Percentiles rank a stretch among this genome's conserved stretches.
These are phyloP conservation scores for Xerocomus potaroensis DNA, from an alignment of 768 basidiomycete species.

Conservation along the genomic window DNA sequence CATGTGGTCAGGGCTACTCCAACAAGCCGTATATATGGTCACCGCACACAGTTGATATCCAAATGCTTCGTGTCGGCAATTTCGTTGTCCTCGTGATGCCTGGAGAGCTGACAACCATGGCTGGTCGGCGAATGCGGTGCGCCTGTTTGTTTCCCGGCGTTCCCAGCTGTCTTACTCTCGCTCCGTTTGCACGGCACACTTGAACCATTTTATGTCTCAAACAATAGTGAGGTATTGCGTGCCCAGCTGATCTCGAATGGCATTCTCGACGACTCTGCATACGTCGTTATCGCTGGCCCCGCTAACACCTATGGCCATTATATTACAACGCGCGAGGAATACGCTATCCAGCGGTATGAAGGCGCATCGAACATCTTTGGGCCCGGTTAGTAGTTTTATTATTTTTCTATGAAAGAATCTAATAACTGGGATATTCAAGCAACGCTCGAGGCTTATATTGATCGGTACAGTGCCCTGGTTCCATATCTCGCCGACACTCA, in stretches of 20 bases:
- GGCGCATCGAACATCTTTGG: slow-evolving; percentile 80
- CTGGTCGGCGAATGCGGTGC: slow-evolving; percentile 69
- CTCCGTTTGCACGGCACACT: background rate
- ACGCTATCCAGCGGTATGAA: slow-evolving; percentile 72
- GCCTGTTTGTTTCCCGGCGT: slow-evolving; percentile 15
- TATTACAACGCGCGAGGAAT: slow-evolving; percentile 69
- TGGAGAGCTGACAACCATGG: slow-evolving; percentile 81
- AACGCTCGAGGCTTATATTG: slow-evolving; percentile 77
- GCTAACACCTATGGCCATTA: slow-evolving; percentile 80
- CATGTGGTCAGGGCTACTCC: slow-evolving; percentile 49
- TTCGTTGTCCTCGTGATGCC: slow-evolving; percentile 74
- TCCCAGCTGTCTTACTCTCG: slow-evolving; percentile 1
- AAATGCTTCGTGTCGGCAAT: slow-evolving; percentile 74
- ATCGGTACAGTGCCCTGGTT: slow-evolving; percentile 67
- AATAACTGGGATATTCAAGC: slow-evolving; percentile 32
- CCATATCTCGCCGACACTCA: slow-evolving; percentile 52
- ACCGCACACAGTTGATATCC: slow-evolving; percentile 67
- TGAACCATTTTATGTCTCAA: background rate
- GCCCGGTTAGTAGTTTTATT: slow-evolving; percentile 45
- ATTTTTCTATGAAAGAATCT: background rate
- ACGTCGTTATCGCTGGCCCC: slow-evolving; percentile 77
- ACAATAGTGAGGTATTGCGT: slow-evolving; percentile 59
- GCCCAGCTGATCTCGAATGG: slow-evolving; percentile 58
- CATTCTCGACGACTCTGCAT: slow-evolving; percentile 61
- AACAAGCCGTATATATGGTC: slow-evolving; percentile 70